Evolutionary conservation across 176 grass and related monocot genomes (phyloP).

Genomic region (Olyra latifolia): DNA sequence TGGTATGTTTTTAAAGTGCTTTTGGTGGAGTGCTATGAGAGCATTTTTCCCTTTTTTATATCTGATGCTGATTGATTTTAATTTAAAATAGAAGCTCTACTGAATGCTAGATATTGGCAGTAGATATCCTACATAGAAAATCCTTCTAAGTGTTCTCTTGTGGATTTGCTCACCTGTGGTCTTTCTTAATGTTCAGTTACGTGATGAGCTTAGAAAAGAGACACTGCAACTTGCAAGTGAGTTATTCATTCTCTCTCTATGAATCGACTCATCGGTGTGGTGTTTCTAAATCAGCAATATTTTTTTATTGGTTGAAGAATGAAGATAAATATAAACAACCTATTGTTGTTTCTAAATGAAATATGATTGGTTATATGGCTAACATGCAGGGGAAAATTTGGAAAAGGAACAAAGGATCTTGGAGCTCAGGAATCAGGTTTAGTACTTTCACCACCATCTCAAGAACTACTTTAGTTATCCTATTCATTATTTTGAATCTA

Average conservation of each 20-base stretch:
- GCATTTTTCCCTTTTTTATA: no score
- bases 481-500: not conserved
- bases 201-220: conserved; percentile 82
- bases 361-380: not conserved
- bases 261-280: not conserved
- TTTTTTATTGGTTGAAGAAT: conserved; percentile 17
- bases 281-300: conserved; percentile 9
- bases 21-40: no score
- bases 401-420: conserved; percentile 84
- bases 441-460: not conserved
- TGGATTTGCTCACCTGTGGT: not conserved
- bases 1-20: no score
- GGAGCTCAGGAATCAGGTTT: conserved; percentile 92
- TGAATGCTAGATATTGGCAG: conserved; percentile 22
- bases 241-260: conserved; percentile 35
- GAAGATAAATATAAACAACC: not conserved
- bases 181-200: conserved; percentile 53
- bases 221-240: conserved; percentile 94
- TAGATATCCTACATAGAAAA: not conserved
- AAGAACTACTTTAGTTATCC: not conserved
- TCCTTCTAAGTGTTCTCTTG: not conserved
- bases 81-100: not conserved
- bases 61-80: not conserved
- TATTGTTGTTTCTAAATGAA: conserved; percentile 22
- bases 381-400: conserved; percentile 76